These are phyloP conservation scores for Gleditsia sinensis DNA, from an alignment of 306 rosid genomes.

Conservation along the genomic window DNA sequence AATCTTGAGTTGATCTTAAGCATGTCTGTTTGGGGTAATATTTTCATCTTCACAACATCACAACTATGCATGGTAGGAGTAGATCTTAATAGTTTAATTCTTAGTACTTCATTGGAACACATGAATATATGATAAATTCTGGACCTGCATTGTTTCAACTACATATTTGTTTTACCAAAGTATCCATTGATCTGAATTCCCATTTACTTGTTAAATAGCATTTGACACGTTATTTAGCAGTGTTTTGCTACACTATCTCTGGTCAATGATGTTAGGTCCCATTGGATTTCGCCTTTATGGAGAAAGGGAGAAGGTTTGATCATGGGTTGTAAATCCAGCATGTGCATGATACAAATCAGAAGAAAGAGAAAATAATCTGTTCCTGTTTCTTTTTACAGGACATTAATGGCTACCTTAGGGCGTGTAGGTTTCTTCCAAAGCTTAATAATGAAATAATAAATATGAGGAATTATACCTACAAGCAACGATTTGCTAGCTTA, in stretches of 20 bases:
- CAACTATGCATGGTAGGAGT: conserved; percentile 2
- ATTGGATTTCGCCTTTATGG: conserved; percentile 1
- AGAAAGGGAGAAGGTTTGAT: not conserved
- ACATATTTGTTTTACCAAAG: conserved; percentile 7
- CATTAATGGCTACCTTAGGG: conserved; percentile 52
- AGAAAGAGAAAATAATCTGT: conserved; percentile 5
- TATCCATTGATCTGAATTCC: conserved; percentile 11
- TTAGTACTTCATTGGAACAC: not conserved
- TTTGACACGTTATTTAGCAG: not conserved
- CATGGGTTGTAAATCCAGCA: not conserved
- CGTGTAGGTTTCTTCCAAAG: conserved; percentile 76
- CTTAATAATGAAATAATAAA: conserved; percentile 71
- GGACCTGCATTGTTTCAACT: conserved; percentile 3
- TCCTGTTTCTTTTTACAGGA: conserved; percentile 49
- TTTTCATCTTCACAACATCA: conserved; percentile 7
- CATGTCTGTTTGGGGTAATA: conserved; percentile 13
- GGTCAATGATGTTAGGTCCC: conserved; percentile 12
- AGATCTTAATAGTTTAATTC: not conserved
- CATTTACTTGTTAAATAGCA: not conserved
- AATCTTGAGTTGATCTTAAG: conserved; percentile 7
- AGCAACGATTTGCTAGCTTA: conserved; percentile 73
- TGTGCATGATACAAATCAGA: not conserved
- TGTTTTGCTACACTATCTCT: not conserved
- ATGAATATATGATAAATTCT: no score
- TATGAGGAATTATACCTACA: conserved; percentile 60